Evolutionary conservation across 257 asterid genomes (phyloP).

Genomic region (Mentha longifolia): DNA sequence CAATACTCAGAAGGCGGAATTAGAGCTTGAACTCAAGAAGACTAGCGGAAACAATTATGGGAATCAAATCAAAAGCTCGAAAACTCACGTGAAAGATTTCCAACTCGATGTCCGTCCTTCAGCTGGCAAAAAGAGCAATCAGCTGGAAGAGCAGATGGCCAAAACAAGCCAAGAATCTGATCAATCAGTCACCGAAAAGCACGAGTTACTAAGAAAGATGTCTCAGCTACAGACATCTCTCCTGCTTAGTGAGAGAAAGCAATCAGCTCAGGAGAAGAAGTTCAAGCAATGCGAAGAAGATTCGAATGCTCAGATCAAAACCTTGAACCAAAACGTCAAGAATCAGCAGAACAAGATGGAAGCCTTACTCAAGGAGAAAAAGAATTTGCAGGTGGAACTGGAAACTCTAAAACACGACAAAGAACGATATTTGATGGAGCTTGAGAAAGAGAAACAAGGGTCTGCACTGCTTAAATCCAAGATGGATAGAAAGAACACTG

Average conservation of each 20-base stretch:
- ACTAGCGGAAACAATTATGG: slow-evolving; percentile 38
- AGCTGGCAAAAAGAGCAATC: slow-evolving; percentile 29
- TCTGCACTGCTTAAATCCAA: slow-evolving; percentile 21
- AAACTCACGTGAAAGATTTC: background rate
- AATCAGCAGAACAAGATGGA: slow-evolving; percentile 5
- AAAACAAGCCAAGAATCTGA: slow-evolving; percentile 37
- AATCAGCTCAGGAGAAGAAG: slow-evolving; percentile 27
- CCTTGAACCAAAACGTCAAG: slow-evolving; percentile 9
- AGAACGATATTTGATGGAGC: background rate
- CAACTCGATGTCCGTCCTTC: slow-evolving; percentile 31
- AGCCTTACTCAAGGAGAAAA: slow-evolving; percentile 34
- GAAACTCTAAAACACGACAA: slow-evolving; percentile 32
- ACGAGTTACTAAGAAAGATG: slow-evolving; percentile 41
- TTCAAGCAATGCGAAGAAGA: slow-evolving; percentile 12
- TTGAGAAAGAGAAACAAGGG: slow-evolving; percentile 43
- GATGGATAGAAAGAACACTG: slow-evolving; percentile 48
- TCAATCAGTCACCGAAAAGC: slow-evolving; percentile 38
- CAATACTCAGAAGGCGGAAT: slow-evolving; percentile 41
- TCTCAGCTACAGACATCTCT: slow-evolving; percentile 44
- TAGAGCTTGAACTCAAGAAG: slow-evolving; percentile 40
- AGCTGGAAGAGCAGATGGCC: slow-evolving; percentile 44
- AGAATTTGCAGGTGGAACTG: slow-evolving; percentile 34
- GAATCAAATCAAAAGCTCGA: slow-evolving; percentile 18
- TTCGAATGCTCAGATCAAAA: background rate
- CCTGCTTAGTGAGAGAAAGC: slow-evolving; percentile 39